Conservation (phyloP, 2,329 filamentous ascomycete genomes). For the Calonectria pseudoturangicola region DNA sequence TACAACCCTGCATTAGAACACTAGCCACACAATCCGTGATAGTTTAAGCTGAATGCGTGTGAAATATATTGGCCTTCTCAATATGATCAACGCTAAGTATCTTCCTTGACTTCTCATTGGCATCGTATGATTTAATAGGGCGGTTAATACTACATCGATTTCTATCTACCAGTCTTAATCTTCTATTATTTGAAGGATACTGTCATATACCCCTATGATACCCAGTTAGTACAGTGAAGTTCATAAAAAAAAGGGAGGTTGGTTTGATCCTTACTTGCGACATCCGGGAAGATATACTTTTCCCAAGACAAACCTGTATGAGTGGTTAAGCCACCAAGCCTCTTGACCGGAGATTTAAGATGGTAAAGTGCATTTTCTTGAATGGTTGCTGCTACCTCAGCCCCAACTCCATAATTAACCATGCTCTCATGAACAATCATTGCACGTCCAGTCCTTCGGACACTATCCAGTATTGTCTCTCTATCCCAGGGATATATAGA, state of each 20-base stretch:
- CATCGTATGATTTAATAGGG: no score
- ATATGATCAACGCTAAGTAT: no score
- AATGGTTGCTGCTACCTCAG: conserved; percentile 89
- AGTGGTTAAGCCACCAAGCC: conserved; percentile 90
- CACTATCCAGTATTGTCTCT: conserved; percentile 84
- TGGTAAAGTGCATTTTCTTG: conserved; percentile 87
- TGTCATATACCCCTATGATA: conserved; percentile 78
- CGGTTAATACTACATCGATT: no score
- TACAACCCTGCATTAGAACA: no score
- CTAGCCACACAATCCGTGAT: no score
- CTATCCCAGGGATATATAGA: conserved; percentile 95
- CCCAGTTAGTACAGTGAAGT: not conserved
- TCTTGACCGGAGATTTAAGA: conserved; percentile 87
- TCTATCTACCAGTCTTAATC: conserved; percentile 67
- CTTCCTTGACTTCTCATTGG: no score
- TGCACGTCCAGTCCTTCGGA: conserved; percentile 88
- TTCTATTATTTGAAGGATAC: conserved; percentile 78
- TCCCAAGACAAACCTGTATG: conserved; percentile 87
- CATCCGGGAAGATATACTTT: conserved; percentile 86
- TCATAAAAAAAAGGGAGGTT: not conserved
- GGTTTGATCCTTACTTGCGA: conserved; percentile 79
- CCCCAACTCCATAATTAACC: conserved; percentile 90
- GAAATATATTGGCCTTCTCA: no score
- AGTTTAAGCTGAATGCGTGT: no score
- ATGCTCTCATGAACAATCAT: conserved; percentile 94